Conservation (phyloP, 2,329 filamentous ascomycete species). For the Fusarium beomiforme region DNA sequence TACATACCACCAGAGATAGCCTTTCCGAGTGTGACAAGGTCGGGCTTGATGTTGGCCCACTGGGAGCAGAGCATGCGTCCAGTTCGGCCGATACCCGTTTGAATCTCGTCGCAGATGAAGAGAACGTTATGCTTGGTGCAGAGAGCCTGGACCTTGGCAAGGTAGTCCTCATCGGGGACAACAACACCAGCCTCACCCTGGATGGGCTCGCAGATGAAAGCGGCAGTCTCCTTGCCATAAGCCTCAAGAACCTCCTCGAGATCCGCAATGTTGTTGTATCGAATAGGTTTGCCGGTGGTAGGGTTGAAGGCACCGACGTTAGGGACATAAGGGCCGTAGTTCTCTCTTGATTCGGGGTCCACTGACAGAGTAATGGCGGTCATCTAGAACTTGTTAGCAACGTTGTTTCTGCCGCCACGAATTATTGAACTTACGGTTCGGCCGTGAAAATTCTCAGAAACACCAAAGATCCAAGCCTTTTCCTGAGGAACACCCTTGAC, state of each 20-base stretch:
- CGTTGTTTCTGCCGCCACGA: background rate
- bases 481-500: conserved; percentile 35
- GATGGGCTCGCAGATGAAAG: conserved; percentile 37
- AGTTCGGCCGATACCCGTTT: conserved; percentile 95
- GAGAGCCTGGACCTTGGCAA: conserved; percentile 79
- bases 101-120: conserved; percentile 97
- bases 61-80: conserved; percentile 93
- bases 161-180: conserved; percentile 84
- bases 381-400: conserved; percentile 65
- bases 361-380: conserved; percentile 94
- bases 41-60: conserved; percentile 95
- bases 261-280: conserved; percentile 37
- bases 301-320: conserved; percentile 75
- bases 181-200: conserved; percentile 96
- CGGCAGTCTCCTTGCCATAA: conserved; percentile 32
- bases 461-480: conserved; percentile 37
- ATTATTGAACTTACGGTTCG: conserved; percentile 70
- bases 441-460: conserved; percentile 36
- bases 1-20: conserved; percentile 99
- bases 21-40: conserved; percentile 94
- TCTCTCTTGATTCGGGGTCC: conserved; percentile 93
- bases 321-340: conserved; percentile 96
- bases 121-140: conserved; percentile 97
- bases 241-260: conserved; percentile 34
- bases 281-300: conserved; percentile 29